phyloP scores from a whole-genome alignment of 1,284 basidiomycete species.

The Cerrena zonata region DNA sequence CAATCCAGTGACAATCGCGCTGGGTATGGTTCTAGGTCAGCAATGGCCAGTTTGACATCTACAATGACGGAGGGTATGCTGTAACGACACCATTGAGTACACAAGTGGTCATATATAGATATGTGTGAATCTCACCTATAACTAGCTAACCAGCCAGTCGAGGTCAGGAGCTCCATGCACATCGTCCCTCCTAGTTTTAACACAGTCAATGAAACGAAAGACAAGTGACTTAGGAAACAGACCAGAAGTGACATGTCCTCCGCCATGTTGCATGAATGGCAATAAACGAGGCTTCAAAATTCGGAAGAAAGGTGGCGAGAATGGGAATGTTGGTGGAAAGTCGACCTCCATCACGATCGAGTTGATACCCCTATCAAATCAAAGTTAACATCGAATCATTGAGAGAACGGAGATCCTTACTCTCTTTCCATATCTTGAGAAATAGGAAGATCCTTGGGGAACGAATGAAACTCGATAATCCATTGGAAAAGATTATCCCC shows the following conservation, averaged over 20 bases:
- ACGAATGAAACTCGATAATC: constrained; percentile 63
- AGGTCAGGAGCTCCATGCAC: constrained; percentile 62
- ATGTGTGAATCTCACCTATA: constrained; percentile 38
- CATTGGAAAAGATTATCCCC: constrained; percentile 63
- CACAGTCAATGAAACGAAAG: neutral
- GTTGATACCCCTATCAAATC: constrained; percentile 37
- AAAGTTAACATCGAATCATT: neutral
- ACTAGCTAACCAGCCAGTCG: constrained; percentile 62
- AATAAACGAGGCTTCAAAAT: constrained; percentile 57
- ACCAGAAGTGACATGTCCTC: constrained; percentile 60
- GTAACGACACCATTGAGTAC: neutral
- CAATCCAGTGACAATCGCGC: constrained; percentile 45
- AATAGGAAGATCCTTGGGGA: constrained; percentile 49
- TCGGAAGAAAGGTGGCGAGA: constrained; percentile 58
- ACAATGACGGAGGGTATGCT: constrained; percentile 57
- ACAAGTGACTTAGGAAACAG: constrained; percentile 15
- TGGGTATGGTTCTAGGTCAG: constrained; percentile 51
- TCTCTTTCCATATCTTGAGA: constrained; percentile 47
- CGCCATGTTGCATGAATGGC: constrained; percentile 46
- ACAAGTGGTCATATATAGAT: neutral
- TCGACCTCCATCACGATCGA: constrained; percentile 61
- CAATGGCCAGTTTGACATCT: constrained; percentile 59
- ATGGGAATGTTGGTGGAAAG: constrained; percentile 53
- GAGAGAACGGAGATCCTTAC: constrained; percentile 27
- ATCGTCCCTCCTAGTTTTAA: constrained; percentile 49